phyloP scores from a whole-genome alignment of 352 stramenopile species.

The Pythium guiyangense region DNA sequence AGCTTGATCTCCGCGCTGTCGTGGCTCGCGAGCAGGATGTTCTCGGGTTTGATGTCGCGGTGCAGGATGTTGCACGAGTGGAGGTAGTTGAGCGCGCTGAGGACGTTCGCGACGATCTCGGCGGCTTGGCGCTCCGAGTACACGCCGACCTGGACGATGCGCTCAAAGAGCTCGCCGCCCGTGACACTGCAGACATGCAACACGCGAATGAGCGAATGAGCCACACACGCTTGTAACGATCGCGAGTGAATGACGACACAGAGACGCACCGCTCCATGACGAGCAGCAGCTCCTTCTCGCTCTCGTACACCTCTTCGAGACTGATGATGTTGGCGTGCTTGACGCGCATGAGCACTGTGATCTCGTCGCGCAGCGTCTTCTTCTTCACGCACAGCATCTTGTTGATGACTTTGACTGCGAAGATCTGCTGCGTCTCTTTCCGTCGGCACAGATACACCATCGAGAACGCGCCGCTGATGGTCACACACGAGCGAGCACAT shows the following conservation, averaged over 20 bases:
- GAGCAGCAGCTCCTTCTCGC: conserved; percentile 81
- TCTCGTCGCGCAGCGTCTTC: conserved; percentile 84
- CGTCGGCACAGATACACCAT: conserved; percentile 81
- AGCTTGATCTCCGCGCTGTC: conserved; percentile 77
- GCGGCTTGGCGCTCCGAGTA: conserved; percentile 80
- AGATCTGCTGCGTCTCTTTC: conserved; percentile 79
- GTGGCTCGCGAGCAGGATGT: conserved; percentile 70
- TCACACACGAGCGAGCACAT: conserved; percentile 3
- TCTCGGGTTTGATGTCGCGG: conserved; percentile 82
- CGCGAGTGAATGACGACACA: neutral
- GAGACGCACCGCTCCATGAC: conserved; percentile 75
- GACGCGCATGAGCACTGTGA: conserved; percentile 79
- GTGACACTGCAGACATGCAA: conserved; percentile 47
- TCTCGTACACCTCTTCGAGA: conserved; percentile 83
- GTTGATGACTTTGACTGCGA: conserved; percentile 88
- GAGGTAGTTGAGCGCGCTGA: conserved; percentile 68
- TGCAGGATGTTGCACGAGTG: conserved; percentile 82
- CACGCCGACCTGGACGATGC: conserved; percentile 74
- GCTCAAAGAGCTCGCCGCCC: conserved; percentile 80
- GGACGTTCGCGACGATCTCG: conserved; percentile 69
- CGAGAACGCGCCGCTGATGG: conserved; percentile 59
- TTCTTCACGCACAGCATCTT: conserved; percentile 85
- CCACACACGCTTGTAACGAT: neutral
- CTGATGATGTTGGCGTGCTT: conserved; percentile 88
- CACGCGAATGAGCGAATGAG: neutral